phyloP scores from a whole-genome alignment of 2,329 filamentous ascomycete genomes.

The Hypoxylon sp. region DNA sequence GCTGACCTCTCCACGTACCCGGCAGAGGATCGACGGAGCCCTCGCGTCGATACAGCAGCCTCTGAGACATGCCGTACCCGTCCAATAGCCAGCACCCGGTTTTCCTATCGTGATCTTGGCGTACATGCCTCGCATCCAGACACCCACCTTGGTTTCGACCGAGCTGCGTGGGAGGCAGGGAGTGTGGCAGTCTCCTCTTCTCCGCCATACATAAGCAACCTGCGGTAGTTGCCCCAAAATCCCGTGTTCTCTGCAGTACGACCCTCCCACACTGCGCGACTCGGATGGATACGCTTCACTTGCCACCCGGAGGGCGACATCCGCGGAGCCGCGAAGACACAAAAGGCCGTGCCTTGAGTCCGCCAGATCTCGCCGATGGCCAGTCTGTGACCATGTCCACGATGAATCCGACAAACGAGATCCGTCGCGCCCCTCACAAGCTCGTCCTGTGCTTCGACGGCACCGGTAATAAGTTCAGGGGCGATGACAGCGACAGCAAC shows the following conservation, averaged over 20 bases:
- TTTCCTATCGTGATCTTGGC: background rate
- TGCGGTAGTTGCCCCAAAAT: background rate
- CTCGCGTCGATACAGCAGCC: constrained; percentile 4
- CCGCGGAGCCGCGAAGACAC: constrained; percentile 14
- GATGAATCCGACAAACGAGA: constrained; percentile 35
- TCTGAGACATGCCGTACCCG: constrained; percentile 3
- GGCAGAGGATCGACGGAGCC: constrained; percentile 5
- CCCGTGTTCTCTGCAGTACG: constrained; percentile 4
- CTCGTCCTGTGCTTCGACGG: constrained; percentile 70
- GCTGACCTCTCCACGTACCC: background rate
- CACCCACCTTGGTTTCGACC: background rate
- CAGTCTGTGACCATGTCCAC: constrained; percentile 11
- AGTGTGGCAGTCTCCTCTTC: background rate
- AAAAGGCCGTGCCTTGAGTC: constrained; percentile 17
- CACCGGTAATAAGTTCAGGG: constrained; percentile 69
- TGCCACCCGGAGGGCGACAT: constrained; percentile 22
- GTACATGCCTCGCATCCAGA: background rate
- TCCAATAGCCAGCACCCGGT: constrained; percentile 3
- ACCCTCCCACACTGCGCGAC: background rate
- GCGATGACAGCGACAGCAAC: constrained; percentile 69
- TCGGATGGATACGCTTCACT: constrained; percentile 38
- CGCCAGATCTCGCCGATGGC: constrained; percentile 16
- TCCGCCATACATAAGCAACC: constrained; percentile 12
- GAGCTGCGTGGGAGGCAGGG: background rate
- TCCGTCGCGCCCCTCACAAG: constrained; percentile 49